Base-by-base conservation (phyloP, 2,329 filamentous ascomycete genomes). In the Neofusicoccum umdonicola region DNA sequence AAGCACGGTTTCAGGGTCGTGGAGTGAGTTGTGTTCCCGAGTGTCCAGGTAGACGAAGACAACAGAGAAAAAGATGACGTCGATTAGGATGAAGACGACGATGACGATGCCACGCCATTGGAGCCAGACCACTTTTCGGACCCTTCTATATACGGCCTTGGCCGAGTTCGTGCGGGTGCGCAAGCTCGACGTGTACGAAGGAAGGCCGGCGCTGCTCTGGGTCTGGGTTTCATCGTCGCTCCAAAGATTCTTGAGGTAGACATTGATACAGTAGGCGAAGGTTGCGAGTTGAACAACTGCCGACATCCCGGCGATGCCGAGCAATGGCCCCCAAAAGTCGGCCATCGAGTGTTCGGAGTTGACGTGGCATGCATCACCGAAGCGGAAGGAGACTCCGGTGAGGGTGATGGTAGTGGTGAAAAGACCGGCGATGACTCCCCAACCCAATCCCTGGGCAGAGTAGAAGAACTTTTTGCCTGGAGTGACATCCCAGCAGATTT, bases 401-500 rank as follows among this genome's bases (percentile, higher is more conserved):
- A 96, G 83, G 47, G 91, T 84, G 68, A 98, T 85, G 57, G 91
- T 91, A 47, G 94, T 77, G 3, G 88, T 83, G 68, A 96, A 86
- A 41, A 92, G 91, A 19, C 92, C 79, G 27, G 88, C 83, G 2
- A 93, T 92, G 51, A 98, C 84, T 17, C 90, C 90, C 91, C 94
- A 97, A 67, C 95, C 95, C 8, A 88, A 80, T 15, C 85, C 84
- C 72, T 97, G 88, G 3, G 94, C 88, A 68, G 87, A 85, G 82
- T 92, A 92, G 87, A 97, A 97, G 78, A 97, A 98, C 71, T 85
- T 90, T 50, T 88, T 86, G 44, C 95, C 95, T 3, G 96, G 91
- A 7, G 94, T 88, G 39, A 96, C 85, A 76, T 98, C 93, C 95
- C 95, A 99, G 82, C 93, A 97, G 68, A 99, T 97, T 77, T 98